phyloP scores from a whole-genome alignment of 176 grass and related monocot species.

The Raddia guianensis region DNA sequence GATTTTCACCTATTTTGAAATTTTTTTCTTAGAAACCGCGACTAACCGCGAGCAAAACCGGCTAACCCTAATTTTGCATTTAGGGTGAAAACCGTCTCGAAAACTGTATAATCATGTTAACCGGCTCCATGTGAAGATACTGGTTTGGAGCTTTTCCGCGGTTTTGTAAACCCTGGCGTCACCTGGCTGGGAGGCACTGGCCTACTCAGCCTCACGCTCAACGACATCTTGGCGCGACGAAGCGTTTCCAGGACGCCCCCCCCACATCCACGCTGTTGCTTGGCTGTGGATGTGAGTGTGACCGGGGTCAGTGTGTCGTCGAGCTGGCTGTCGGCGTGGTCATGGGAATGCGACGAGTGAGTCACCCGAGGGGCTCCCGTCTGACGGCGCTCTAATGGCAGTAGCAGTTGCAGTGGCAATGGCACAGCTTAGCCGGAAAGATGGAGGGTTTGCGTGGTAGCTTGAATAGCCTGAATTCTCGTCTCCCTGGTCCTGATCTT shows the following conservation, averaged over 20 bases:
- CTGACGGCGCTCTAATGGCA: constrained; percentile 41
- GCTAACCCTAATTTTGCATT: too few relatives aligned
- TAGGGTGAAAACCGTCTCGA: too few relatives aligned
- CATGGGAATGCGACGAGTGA: constrained; percentile 47
- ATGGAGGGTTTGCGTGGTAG: not conserved
- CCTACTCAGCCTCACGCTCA: constrained; percentile 52
- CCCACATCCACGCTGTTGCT: not conserved
- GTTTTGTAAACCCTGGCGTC: too few relatives aligned
- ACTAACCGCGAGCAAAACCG: too few relatives aligned
- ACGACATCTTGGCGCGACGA: constrained; percentile 65
- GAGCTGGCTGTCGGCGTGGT: constrained; percentile 15
- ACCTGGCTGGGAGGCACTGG: constrained; percentile 54
- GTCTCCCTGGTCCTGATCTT: constrained; percentile 11
- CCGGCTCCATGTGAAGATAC: too few relatives aligned
- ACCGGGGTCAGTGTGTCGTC: too few relatives aligned
- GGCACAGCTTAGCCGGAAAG: not conserved
- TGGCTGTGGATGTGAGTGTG: constrained; percentile 33
- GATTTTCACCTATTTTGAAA: too few relatives aligned
- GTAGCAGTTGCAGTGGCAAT: too few relatives aligned
- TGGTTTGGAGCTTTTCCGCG: too few relatives aligned
- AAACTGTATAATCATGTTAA: too few relatives aligned
- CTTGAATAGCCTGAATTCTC: constrained; percentile 48
- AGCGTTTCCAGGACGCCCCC: constrained; percentile 67
- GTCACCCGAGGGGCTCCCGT: constrained; percentile 46
- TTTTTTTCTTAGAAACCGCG: too few relatives aligned